Conservation (phyloP, 2,329 filamentous ascomycete species). For the Aspergillus sp. region DNA sequence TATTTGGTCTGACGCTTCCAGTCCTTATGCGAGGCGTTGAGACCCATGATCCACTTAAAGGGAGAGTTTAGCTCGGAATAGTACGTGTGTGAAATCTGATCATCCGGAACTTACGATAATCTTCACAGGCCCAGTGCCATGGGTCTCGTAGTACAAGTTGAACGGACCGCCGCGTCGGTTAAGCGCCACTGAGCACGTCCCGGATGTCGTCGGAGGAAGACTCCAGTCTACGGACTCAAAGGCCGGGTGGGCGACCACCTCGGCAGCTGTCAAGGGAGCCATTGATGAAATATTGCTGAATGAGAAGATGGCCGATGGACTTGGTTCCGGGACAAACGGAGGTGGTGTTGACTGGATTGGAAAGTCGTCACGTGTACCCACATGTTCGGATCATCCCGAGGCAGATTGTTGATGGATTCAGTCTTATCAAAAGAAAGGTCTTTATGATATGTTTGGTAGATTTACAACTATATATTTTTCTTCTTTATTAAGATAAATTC, state of each 20-base stretch:
- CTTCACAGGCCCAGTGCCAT: constrained; percentile 70
- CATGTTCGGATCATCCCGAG: no score
- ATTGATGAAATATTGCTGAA: constrained; percentile 1
- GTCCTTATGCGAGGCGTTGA: constrained; percentile 64
- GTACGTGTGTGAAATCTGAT: background rate
- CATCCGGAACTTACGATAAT: constrained; percentile 61
- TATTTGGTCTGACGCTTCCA: constrained; percentile 83
- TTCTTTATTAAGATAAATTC: no score
- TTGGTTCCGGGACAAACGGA: no score
- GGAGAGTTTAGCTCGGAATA: background rate
- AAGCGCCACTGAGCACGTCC: constrained; percentile 62
- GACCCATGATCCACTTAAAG: constrained; percentile 72
- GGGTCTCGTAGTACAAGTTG: constrained; percentile 74
- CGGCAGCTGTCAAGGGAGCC: constrained; percentile 28
- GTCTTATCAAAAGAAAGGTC: no score
- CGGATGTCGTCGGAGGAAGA: constrained; percentile 63
- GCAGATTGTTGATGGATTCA: no score
- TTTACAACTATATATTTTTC: no score
- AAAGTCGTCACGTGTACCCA: no score
- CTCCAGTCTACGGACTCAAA: constrained; percentile 30
- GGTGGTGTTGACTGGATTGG: no score
- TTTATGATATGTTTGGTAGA: no score
- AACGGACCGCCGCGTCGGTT: constrained; percentile 67
- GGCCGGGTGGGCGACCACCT: constrained; percentile 31
- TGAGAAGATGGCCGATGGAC: no score